phyloP scores from a whole-genome alignment of 1,284 basidiomycete genomes.

The Austropuccinia psidii region DNA sequence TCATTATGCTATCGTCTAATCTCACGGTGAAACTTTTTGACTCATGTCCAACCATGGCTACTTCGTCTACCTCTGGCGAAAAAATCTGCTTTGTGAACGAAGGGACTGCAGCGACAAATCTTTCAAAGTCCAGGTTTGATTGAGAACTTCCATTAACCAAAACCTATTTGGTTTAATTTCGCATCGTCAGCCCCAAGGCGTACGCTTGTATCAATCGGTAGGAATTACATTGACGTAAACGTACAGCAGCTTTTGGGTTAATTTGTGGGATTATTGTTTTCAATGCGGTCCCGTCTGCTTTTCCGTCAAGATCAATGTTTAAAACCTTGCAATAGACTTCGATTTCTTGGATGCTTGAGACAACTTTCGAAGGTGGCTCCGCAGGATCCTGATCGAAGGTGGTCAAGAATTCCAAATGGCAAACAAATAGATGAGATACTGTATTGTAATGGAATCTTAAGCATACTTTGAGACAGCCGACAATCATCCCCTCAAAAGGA shows the following conservation, averaged over 20 bases:
- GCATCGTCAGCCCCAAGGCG: no score
- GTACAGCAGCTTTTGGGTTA: conserved; percentile 85
- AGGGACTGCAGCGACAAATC: conserved; percentile 69
- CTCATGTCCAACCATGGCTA: conserved; percentile 84
- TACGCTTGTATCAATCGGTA: background rate
- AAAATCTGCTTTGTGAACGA: conserved; percentile 85
- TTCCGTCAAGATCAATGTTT: conserved; percentile 89
- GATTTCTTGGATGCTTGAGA: conserved; percentile 65
- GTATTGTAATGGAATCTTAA: no score
- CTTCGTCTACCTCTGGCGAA: conserved; percentile 65
- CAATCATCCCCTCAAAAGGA: no score
- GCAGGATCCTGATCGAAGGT: conserved; percentile 41
- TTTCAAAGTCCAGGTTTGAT: conserved; percentile 64
- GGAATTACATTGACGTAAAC: conserved; percentile 41
- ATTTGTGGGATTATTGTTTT: conserved; percentile 95
- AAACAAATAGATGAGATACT: no score
- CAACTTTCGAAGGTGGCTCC: conserved; percentile 87
- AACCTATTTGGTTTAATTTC: conserved; percentile 58
- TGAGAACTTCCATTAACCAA: conserved; percentile 67
- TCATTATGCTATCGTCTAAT: conserved; percentile 77
- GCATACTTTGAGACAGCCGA: no score
- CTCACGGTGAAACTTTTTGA: conserved; percentile 90
- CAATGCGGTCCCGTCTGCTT: conserved; percentile 91
- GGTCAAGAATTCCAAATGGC: background rate
- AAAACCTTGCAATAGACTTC: conserved; percentile 74